phyloP scores from a whole-genome alignment of 208 protist species.

The Leishmania arabica region DNA sequence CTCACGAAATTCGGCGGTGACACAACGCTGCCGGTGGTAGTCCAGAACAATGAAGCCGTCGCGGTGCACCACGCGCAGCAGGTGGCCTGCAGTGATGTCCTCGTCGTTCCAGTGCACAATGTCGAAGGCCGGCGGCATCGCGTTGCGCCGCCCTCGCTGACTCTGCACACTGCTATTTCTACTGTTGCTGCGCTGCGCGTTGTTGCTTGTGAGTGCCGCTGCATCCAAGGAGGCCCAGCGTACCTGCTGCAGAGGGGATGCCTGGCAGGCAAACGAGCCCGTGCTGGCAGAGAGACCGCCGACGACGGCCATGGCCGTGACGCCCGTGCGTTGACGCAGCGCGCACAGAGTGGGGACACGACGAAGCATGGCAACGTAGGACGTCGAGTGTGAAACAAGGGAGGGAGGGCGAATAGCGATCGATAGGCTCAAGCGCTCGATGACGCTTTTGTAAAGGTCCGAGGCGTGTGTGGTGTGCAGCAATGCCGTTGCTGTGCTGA shows the following conservation, averaged over 20 bases:
- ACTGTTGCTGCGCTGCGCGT: slow-evolving; percentile 3
- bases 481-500: neutral
- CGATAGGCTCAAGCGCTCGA: neutral
- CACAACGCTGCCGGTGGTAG: slow-evolving; percentile 66
- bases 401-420: neutral
- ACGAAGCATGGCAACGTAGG: slow-evolving; percentile 36
- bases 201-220: slow-evolving; percentile 12
- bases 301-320: slow-evolving; percentile 5
- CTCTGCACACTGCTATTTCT: slow-evolving; percentile 20
- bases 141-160: slow-evolving; percentile 32
- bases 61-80: slow-evolving; percentile 78
- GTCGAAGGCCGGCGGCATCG: slow-evolving; percentile 80
- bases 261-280: neutral
- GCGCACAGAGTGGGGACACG: slow-evolving; percentile 16
- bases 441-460: neutral
- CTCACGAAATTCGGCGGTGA: neutral
- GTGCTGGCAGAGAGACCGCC: slow-evolving; percentile 8
- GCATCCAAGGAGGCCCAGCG: slow-evolving; percentile 13
- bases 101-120: slow-evolving; percentile 88
- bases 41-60: slow-evolving; percentile 81
- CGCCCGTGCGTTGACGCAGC: neutral
- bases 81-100: slow-evolving; percentile 59
- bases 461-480: neutral
- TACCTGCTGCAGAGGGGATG: neutral
- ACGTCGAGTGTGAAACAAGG: neutral